Evolutionary conservation across 441 rosid species (phyloP), one percentile per base, ranked within the genome.

Genomic region (Brassica hybrid): DNA sequence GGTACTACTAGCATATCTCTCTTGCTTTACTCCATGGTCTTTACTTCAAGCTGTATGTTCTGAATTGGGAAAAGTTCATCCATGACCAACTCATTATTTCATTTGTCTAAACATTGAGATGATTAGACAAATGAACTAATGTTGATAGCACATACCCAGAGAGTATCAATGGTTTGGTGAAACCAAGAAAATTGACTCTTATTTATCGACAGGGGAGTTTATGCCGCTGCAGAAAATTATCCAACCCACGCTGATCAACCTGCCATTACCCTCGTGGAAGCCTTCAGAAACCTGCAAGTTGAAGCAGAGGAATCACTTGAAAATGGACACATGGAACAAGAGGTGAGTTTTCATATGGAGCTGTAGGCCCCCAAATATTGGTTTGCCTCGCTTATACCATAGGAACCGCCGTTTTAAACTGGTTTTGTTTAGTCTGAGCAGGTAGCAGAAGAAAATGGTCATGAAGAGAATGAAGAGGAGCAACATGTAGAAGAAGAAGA

Each of bases 201-300:
- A 14, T 77, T 30, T 10, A 16, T 57, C 54, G 81, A 69, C 74
- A 96, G 98, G 86, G 82, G 83, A 76, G 84, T 80, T 70, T 82
- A 82, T 82, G 85, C 86, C 66, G 90, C 93, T 36, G 97, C 98
- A 2, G 87, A 76, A 54, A 89, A 88, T 56, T 90, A 91, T 69
- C 27, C 86, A 38, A 83, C 81, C 79, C 88, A 85, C 75, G 88
- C 84, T 36, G 90, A 88, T 80, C 89, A 81, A 81, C 79, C 90
- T 6, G 85, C 80, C 72, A 73, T 80, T 68, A 91, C 96, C 34
- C 97, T 94, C 60, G 90, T 96, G 76, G 98, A 96, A 76, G 91
- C 93, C 83, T 96, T 95, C 81, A 86, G 92, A 83, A 94, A 76
- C 85, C 78, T 94, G 92, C 93, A 91, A 70, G 84, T 91, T 63